phyloP scores from a whole-genome alignment of 148 eudicot species.

The Cornus florida region DNA sequence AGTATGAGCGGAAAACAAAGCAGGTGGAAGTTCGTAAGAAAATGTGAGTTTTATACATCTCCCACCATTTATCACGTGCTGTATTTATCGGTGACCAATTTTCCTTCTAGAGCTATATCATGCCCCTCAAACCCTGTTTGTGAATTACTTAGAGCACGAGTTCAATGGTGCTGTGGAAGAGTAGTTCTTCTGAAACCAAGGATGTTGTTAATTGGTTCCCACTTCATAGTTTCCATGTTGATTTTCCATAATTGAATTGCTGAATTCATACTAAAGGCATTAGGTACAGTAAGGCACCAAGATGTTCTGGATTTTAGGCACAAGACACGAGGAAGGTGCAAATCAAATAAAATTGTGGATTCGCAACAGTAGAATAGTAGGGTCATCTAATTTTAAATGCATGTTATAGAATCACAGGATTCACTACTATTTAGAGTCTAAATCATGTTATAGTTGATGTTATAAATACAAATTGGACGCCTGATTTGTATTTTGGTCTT shows the following conservation, averaged over 20 bases:
- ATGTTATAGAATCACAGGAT: too few species aligned
- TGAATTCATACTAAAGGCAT: too few species aligned
- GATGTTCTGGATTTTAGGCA: too few species aligned
- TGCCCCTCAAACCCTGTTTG: neutral
- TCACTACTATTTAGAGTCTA: too few species aligned
- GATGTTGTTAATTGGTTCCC: too few species aligned
- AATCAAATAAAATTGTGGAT: too few species aligned
- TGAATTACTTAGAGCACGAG: neutral
- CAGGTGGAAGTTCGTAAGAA: conserved; percentile 73
- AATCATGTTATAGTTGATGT: too few species aligned
- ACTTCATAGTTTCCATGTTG: neutral
- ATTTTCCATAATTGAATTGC: neutral
- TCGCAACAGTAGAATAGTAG: too few species aligned
- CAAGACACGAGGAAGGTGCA: neutral
- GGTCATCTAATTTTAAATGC: too few species aligned
- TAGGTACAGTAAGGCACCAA: too few species aligned
- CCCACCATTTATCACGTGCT: neutral
- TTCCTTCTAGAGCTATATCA: neutral
- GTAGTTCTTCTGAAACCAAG: neutral
- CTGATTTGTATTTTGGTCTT: neutral
- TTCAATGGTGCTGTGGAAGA: neutral
- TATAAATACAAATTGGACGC: neutral
- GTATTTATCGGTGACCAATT: too few species aligned
- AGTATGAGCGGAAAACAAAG: conserved; percentile 68
- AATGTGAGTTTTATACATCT: conserved; percentile 41